Evolutionary conservation across 129 eudicot genomes (phyloP), one percentile per base, ranked within the genome.

Genomic region (Saussurea involucrata): DNA sequence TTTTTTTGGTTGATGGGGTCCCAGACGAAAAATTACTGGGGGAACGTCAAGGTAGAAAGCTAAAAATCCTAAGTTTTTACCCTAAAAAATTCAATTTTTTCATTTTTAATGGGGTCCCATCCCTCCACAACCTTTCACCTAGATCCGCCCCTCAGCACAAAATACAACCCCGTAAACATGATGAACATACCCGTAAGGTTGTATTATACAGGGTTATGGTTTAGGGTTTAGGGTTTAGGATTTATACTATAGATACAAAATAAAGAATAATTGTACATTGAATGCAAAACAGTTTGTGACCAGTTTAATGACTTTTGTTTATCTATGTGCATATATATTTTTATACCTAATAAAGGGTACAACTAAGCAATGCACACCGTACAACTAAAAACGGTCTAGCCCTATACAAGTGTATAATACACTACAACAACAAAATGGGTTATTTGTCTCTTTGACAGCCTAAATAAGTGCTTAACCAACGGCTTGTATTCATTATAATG

Each of bases 131-230:
- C n/a, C n/a, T n/a, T n/a, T n/a, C n/a, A n/a, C n/a, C n/a, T n/a
- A n/a, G n/a, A n/a, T n/a, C n/a, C n/a, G n/a, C n/a, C n/a, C n/a
- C n/a, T n/a, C n/a, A 90, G 85, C 84, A 90, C 92, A 22, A 63
- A 83, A 44, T 90, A 90, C 49, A 90, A 84, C 65, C 96, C 96
- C 32, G 80, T 82, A 80, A 90, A 87, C 96, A 90, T 87, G 61
- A 88, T 63, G 68, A 77, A 80, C 96, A 90, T 90, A 9, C 96
- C 96, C 22, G 75, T 68, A 20, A 90, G 75, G 63, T 92, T 90
- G 84, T 36, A 78, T n/a, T n/a, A n/a, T n/a, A n/a, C n/a, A n/a
- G n/a, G n/a, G n/a, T n/a, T n/a, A n/a, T n/a, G n/a, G n/a, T n/a
- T n/a, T n/a, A n/a, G n/a, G n/a, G n/a, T n/a, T n/a, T n/a, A n/a